phyloP scores from a whole-genome alignment of 768 basidiomycete genomes.

The Rhodosporidiobolus odoratus region DNA sequence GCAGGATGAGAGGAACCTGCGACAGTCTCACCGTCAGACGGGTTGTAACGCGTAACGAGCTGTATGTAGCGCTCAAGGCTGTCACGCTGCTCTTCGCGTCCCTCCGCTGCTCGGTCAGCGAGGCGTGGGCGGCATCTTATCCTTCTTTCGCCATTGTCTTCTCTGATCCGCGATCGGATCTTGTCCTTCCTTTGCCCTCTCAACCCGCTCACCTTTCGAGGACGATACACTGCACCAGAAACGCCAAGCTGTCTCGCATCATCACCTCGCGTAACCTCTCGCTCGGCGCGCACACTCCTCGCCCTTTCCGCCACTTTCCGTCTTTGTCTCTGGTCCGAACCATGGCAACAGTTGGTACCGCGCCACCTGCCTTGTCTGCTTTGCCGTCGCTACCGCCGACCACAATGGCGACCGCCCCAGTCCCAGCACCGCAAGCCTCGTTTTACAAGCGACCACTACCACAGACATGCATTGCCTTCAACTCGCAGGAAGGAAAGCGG shows the following conservation, averaged over 20 bases:
- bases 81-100: too few species aligned
- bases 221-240: neutral
- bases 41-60: too few species aligned
- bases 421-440: slow-evolving; percentile 13
- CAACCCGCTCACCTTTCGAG: neutral
- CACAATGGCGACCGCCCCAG: neutral
- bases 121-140: too few species aligned
- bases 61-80: too few species aligned
- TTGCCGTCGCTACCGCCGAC: neutral
- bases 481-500: slow-evolving; percentile 18
- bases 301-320: neutral
- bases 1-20: too few species aligned
- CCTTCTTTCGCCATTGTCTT: too few species aligned
- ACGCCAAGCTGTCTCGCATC: slow-evolving; percentile 3
- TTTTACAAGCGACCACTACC: slow-evolving; percentile 41
- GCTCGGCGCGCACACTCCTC: too few species aligned
- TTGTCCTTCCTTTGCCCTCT: neutral
- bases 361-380: neutral
- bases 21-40: too few species aligned
- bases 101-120: too few species aligned
- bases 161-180: too few species aligned
- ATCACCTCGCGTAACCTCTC: neutral
- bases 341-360: too few species aligned
- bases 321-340: neutral
- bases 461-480: slow-evolving; percentile 30